Percentiles rank a stretch among this genome's conserved stretches.
Conservation (phyloP, 176 grass and related monocot species). For the Saccharum officinarum region DNA sequence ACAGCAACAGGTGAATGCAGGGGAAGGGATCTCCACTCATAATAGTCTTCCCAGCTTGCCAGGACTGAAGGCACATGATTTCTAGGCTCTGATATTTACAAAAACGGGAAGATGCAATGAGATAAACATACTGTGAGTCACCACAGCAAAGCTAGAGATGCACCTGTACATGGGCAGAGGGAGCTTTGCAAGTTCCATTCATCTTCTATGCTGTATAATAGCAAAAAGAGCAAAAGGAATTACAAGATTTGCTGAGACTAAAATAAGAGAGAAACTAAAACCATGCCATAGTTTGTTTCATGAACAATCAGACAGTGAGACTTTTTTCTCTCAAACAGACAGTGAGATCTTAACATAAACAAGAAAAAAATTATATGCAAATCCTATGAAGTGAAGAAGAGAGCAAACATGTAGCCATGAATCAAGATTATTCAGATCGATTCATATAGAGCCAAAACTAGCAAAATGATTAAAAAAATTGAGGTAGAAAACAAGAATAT, state of each 20-base stretch:
- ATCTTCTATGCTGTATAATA: conserved; percentile 49
- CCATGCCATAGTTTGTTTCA: conserved; percentile 23
- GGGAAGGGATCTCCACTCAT: conserved; percentile 82
- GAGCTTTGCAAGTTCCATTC: conserved; percentile 73
- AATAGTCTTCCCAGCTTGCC: conserved; percentile 88
- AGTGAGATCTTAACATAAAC: neutral
- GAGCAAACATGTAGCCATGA: conserved; percentile 4
- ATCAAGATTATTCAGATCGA: neutral
- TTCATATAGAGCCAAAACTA: neutral
- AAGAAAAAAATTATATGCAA: neutral
- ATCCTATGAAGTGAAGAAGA: conserved; percentile 14
- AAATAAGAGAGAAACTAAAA: neutral
- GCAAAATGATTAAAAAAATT: neutral
- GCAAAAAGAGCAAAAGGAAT: conserved; percentile 20
- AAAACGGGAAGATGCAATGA: conserved; percentile 22
- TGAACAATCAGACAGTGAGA: neutral
- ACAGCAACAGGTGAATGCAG: conserved; percentile 81
- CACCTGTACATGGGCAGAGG: conserved; percentile 84
- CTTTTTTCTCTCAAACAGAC: too few species aligned
- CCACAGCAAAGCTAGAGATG: neutral
- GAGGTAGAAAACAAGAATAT: conserved; percentile 2
- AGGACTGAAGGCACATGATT: conserved; percentile 38
- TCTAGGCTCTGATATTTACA: conserved; percentile 52
- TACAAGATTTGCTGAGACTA: conserved; percentile 1
- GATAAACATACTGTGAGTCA: conserved; percentile 7